Evolutionary conservation across 768 basidiomycete species (phyloP), one percentile per base, ranked within the genome.

Genomic region (Phlebiopsis gigantea): DNA sequence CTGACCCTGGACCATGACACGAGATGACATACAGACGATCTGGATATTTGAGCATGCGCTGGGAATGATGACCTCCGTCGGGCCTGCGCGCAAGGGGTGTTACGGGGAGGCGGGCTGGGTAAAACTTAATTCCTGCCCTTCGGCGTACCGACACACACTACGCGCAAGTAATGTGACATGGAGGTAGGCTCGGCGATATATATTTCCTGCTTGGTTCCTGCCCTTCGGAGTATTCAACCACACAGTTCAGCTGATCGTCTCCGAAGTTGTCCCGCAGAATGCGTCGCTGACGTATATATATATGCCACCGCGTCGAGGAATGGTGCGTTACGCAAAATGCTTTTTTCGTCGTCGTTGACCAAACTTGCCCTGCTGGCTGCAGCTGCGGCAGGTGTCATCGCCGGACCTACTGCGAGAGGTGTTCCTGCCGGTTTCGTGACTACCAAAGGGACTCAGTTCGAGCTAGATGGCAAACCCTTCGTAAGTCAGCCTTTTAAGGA

Each of bases 391-490:
- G n/a, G 19, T 21, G 53, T 25, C 17, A 34, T 30, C 19, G 45
- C 21, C 9, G 43, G 22, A 8, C 39, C 58, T 5, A 26, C 47
- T 14, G 15, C 49, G 21, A 48, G 47, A n/a, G 26, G 42, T 1
- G 61, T 64, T 21, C 65, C 67, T 8, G 29, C 17, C 1, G 67
- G 65, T 1, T 65, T 66, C 52, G 67, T 66, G 5, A 68, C 67
- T 2, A 64, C 65, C 12, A 61, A 56, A 26, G 65, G 65, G 5
- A 60, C 51, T 10, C 22, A 62, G 2, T 68, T 68, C 46, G 59
- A 68, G 28, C 67, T 83, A 17, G 74, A 83, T 61, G 79, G 79
- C 7, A 76, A 78, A 56, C 76, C 78, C 5, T 81, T 82, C 51
- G 77, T 79, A 55, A 47, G 77, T 68, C 7, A 10, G 29, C 41